A percentile compares a stretch with the other conserved stretches of the same genome.
These are phyloP conservation scores for Diaporthe sp. DNA, from an alignment of 2,329 filamentous ascomycete genomes.

Conservation along the genomic window DNA sequence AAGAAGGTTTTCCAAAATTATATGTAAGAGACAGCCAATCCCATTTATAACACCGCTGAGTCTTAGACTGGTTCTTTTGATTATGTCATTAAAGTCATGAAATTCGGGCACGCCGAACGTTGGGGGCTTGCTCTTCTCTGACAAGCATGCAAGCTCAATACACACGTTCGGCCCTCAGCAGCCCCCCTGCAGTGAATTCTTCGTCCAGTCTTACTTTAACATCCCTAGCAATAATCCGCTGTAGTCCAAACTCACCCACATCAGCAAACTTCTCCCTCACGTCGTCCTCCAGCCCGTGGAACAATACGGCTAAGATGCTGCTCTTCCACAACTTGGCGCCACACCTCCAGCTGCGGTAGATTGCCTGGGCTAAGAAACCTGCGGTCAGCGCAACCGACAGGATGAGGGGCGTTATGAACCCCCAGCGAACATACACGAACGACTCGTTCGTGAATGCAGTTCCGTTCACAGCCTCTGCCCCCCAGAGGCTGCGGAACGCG, in stretches of 20 bases:
- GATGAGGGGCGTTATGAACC: conserved; percentile 50
- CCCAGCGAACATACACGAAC: conserved; percentile 52
- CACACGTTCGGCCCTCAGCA: conserved; percentile 12
- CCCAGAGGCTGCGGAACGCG: conserved; percentile 48
- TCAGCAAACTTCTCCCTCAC: conserved; percentile 43
- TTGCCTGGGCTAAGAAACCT: conserved; percentile 47
- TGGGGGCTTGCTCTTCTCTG: neutral
- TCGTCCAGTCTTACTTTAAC: conserved; percentile 47
- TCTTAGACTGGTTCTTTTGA: neutral
- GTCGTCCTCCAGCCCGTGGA: conserved; percentile 51
- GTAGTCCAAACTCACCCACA: conserved; percentile 40
- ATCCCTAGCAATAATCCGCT: conserved; percentile 44
- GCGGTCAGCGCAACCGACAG: conserved; percentile 47
- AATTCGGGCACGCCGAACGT: neutral
- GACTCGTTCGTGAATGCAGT: conserved; percentile 46
- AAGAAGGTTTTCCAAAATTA: neutral
- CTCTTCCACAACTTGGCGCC: conserved; percentile 51
- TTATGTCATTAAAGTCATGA: neutral
- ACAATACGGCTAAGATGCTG: conserved; percentile 50
- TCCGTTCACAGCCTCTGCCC: conserved; percentile 46
- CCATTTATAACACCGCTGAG: neutral
- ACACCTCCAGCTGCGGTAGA: conserved; percentile 44
- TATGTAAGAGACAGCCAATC: neutral
- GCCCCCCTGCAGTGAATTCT: conserved; percentile 8
- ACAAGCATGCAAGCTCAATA: neutral